Evolutionary conservation across 179 eudicot genomes (phyloP).

Genomic region (Camellia oleifera): DNA sequence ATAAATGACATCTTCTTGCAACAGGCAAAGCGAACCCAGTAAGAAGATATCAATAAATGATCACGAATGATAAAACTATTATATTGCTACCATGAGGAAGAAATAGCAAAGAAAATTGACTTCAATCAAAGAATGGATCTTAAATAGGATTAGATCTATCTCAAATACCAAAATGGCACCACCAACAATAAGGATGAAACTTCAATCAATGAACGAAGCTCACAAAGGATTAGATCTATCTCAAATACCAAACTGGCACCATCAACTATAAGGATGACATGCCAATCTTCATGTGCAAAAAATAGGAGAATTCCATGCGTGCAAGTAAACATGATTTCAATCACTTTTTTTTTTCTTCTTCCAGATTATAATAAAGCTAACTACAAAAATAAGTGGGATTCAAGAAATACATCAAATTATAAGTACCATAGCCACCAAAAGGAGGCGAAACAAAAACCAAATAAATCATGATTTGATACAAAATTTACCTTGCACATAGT

Average conservation of each 20-base stretch:
- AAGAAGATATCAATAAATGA: background rate
- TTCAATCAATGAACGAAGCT: background rate
- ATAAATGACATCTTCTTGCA: background rate
- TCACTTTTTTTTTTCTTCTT: background rate
- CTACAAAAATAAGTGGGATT: no score
- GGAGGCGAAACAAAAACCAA: background rate
- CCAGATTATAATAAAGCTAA: background rate
- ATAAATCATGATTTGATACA: background rate
- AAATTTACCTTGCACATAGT: constrained; percentile 64
- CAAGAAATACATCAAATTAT: background rate
- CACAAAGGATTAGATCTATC: background rate
- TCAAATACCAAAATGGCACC: background rate
- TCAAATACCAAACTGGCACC: background rate
- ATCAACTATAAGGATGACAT: background rate
- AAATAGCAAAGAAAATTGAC: background rate
- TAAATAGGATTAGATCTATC: background rate
- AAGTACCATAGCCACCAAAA: background rate
- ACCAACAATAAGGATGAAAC: background rate
- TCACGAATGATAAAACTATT: background rate
- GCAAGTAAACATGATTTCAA: background rate
- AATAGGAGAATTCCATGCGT: background rate
- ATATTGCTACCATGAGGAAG: background rate
- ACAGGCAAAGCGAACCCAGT: background rate
- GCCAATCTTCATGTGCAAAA: background rate
- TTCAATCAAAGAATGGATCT: background rate